These are phyloP conservation scores for Letharia lupina DNA, from an alignment of 495 filamentous ascomycete species.

Conservation along the genomic window DNA sequence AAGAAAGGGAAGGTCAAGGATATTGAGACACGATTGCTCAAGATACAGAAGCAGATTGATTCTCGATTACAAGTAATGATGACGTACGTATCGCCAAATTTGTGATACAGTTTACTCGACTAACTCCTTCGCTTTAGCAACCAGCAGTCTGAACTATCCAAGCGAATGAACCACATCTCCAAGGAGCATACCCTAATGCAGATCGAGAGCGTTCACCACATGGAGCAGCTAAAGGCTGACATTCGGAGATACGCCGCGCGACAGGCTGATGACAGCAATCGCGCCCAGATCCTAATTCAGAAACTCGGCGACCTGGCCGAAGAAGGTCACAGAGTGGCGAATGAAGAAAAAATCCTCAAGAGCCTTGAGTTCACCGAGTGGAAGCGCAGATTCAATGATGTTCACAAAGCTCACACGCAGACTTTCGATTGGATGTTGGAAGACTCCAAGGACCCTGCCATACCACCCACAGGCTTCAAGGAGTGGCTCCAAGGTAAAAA, in stretches of 20 bases:
- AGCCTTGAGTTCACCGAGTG: constrained; percentile 9
- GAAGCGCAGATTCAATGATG: constrained; percentile 3
- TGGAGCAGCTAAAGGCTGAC: constrained; percentile 8
- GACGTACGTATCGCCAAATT: not conserved
- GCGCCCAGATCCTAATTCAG: not conserved
- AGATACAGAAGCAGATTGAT: constrained; percentile 7
- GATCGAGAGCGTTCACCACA: constrained; percentile 3
- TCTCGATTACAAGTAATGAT: not conserved
- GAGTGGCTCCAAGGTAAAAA: constrained; percentile 1
- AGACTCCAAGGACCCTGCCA: not conserved
- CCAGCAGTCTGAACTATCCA: not conserved
- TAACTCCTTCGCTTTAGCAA: not conserved
- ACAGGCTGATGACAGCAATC: not conserved
- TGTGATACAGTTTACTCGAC: not conserved
- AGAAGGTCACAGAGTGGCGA: constrained; percentile 3
- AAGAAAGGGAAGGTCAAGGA: constrained; percentile 1
- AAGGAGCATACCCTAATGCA: constrained; percentile 3
- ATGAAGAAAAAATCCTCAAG: constrained; percentile 1
- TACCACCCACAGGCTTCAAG: constrained; percentile 6
- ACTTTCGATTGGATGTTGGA: constrained; percentile 13
- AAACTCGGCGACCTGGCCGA: not conserved
- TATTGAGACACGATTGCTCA: not conserved
- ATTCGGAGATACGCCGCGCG: not conserved
- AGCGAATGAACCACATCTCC: constrained; percentile 1
- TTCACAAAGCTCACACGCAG: constrained; percentile 1